A percentile compares a stretch with the other conserved stretches of the same genome.
Evolutionary conservation across 1,284 basidiomycete genomes (phyloP).

Genomic region (Ustilago xerochloae): DNA sequence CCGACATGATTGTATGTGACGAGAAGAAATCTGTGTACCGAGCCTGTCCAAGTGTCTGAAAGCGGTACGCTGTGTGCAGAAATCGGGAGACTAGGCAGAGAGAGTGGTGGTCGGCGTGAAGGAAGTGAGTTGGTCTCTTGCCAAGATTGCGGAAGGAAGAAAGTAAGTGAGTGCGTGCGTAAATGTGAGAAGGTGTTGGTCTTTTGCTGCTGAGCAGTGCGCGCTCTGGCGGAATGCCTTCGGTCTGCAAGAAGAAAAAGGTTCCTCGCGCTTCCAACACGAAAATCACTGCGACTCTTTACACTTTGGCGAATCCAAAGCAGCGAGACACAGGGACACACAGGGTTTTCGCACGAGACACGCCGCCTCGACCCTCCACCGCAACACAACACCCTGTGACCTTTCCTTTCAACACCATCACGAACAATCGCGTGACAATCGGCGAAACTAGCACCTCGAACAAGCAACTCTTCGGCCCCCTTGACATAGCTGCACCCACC

Average conservation of each 20-base stretch:
- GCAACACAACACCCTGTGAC: slow-evolving; percentile 7
- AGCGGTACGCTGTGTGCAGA: no score
- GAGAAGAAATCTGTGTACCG: not conserved
- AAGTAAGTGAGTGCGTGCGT: slow-evolving; percentile 5
- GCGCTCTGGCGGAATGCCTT: no score
- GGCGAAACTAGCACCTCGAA: not conserved
- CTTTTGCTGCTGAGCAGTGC: slow-evolving; percentile 2
- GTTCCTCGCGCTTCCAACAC: no score
- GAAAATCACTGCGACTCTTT: no score
- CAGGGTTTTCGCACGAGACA: slow-evolving; percentile 35
- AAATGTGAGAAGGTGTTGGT: slow-evolving; percentile 12
- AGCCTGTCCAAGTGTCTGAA: no score
- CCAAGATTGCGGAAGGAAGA: slow-evolving; percentile 1
- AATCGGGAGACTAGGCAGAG: no score
- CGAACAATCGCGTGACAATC: slow-evolving; percentile 1
- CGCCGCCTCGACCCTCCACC: slow-evolving; percentile 27
- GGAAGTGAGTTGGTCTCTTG: not conserved
- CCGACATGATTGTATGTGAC: slow-evolving; percentile 53
- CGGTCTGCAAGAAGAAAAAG: not conserved
- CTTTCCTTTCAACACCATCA: slow-evolving; percentile 2
- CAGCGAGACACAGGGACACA: no score
- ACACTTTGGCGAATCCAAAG: no score
- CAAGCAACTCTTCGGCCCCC: not conserved
- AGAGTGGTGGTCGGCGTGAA: not conserved
- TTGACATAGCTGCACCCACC: not conserved